phyloP scores from a whole-genome alignment of 78 protist genomes.

The Diacronema lutheri region DNA sequence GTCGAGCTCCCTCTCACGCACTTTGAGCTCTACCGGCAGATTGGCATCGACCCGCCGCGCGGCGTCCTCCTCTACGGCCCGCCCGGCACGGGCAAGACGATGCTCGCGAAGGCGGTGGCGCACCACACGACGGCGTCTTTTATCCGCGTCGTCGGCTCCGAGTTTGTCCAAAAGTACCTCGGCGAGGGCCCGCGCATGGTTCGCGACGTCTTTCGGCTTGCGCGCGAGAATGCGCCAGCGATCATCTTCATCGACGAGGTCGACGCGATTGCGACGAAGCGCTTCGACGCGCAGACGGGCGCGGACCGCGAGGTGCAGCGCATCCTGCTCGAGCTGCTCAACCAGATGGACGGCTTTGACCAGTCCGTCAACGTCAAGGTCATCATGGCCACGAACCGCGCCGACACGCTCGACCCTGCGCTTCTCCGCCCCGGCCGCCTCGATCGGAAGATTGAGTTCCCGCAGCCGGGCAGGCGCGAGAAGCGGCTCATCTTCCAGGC shows the following conservation, averaged over 20 bases:
- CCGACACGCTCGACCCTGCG: slow-evolving; percentile 99
- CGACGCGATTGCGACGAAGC: slow-evolving; percentile 98
- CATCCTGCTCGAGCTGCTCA: slow-evolving; percentile 97
- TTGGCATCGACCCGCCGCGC: slow-evolving; percentile 99
- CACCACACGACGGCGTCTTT: slow-evolving; percentile 97
- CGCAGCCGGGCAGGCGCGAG: slow-evolving; percentile 98
- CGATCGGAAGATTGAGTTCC: slow-evolving; percentile 96
- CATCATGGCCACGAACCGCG: slow-evolving; percentile 99
- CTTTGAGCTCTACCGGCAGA: slow-evolving; percentile 65
- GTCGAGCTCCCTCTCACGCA: slow-evolving; percentile 98
- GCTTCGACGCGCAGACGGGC: slow-evolving; percentile 95
- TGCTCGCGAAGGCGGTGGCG: slow-evolving; percentile 98
- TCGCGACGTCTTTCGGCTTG: slow-evolving; percentile 69
- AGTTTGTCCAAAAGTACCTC: slow-evolving; percentile 99
- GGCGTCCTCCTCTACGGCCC: slow-evolving; percentile 93
- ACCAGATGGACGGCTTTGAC: slow-evolving; percentile 99
- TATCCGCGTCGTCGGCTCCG: slow-evolving; percentile 96
- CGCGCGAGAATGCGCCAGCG: slow-evolving; percentile 96
- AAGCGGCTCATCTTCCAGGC: slow-evolving; percentile 95
- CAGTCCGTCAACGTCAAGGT: slow-evolving; percentile 97
- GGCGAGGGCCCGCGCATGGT: slow-evolving; percentile 99
- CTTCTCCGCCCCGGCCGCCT: slow-evolving; percentile 99
- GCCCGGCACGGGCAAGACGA: slow-evolving; percentile 82
- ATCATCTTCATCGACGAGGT: slow-evolving; percentile 99
- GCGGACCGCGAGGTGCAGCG: slow-evolving; percentile 99